These are phyloP conservation scores for Calonectria naviculata DNA, from an alignment of 2,329 filamentous ascomycete genomes.

Conservation along the genomic window DNA sequence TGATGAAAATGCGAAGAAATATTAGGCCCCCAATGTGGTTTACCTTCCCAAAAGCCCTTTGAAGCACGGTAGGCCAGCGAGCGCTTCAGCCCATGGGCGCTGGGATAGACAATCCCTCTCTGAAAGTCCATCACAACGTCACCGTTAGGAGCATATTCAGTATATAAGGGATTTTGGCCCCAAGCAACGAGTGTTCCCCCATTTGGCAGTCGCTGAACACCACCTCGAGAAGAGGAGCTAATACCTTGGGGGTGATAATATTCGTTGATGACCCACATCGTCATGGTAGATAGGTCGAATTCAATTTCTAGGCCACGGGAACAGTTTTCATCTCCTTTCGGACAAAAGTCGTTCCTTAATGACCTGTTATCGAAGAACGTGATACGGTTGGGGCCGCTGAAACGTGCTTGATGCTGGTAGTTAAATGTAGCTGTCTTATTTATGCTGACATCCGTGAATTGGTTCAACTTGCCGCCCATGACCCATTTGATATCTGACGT, in stretches of 20 bases:
- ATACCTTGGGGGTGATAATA: conserved; percentile 9
- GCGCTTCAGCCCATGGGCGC: neutral
- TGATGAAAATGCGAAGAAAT: neutral
- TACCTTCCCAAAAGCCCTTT: conserved; percentile 3
- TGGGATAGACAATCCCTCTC: neutral
- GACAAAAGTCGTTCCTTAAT: neutral
- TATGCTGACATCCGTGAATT: neutral
- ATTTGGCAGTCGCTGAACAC: conserved; percentile 4
- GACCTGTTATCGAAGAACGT: conserved; percentile 7
- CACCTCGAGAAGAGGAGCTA: neutral
- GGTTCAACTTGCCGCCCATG: neutral
- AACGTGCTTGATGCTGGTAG: conserved; percentile 5
- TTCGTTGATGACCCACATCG: conserved; percentile 7
- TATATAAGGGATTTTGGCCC: conserved; percentile 8
- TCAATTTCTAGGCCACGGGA: conserved; percentile 9
- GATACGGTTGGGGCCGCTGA: conserved; percentile 2
- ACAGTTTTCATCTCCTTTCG: neutral
- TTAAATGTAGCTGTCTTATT: neutral
- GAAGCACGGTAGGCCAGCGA: neutral
- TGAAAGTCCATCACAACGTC: conserved; percentile 8
- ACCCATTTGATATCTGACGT: conserved; percentile 5
- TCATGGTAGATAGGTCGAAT: neutral
- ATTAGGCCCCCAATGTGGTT: conserved; percentile 7
- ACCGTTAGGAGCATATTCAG: neutral
- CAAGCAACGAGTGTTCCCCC: conserved; percentile 2